Evolutionary conservation across 495 filamentous ascomycete genomes (phyloP), one percentile per base, ranked within the genome.

Genomic region (Trichoderma virens): DNA sequence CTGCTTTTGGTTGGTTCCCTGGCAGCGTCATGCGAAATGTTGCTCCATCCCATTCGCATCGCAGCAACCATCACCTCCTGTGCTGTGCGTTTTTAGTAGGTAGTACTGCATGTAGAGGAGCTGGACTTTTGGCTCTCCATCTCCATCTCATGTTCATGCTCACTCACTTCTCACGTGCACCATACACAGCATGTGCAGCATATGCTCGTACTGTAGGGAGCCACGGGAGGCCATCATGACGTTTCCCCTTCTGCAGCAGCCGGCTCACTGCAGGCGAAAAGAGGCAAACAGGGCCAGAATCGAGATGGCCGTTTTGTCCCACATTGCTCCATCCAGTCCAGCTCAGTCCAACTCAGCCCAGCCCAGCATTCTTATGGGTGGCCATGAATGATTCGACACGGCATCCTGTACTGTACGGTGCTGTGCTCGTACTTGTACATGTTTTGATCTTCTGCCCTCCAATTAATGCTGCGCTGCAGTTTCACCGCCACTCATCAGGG

Each of bases 401-500:
- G 28, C 51, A 56, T 56, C n/a, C n/a, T n/a, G n/a, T n/a, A n/a
- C n/a, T n/a, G n/a, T n/a, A n/a, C n/a, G n/a, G n/a, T n/a, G n/a
- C n/a, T n/a, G n/a, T n/a, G n/a, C n/a, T n/a, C n/a, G n/a, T n/a
- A n/a, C n/a, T n/a, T n/a, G n/a, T n/a, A n/a, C n/a, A n/a, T n/a
- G n/a, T n/a, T n/a, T n/a, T n/a, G n/a, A n/a, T n/a, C n/a, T n/a
- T n/a, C 51, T 23, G 9, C 16, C 51, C 23, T 56, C 51, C 51
- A 56, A 56, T 56, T 11, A n/a, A 28, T 7, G 23, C 51, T 16
- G 51, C 51, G 23, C 23, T 28, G 23, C 23, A 56, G 51, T 56
- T 56, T 56, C 51, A 56, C 51, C 51, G 51, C 51, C 51, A 28
- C 51, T 56, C 51, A 56, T 56, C 51, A 56, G 51, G 51, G 51